A percentile compares a stretch with the other conserved stretches of the same genome.
phyloP scores from a whole-genome alignment of 1,284 basidiomycete genomes.

The Mycena sp. region DNA sequence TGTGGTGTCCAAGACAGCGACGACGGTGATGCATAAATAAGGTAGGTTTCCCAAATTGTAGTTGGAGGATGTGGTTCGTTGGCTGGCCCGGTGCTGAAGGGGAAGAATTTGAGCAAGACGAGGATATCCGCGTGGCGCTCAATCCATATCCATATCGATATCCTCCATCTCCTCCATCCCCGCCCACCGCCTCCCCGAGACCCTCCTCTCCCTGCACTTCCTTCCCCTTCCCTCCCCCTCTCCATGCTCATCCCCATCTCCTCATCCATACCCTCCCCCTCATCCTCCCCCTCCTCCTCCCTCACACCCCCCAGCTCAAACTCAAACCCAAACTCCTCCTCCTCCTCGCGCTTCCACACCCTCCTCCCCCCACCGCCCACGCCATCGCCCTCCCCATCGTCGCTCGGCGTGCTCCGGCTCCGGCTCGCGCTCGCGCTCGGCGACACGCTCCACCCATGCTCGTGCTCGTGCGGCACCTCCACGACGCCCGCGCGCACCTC shows the following conservation, averaged over 20 bases:
- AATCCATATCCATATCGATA: constrained; percentile 72
- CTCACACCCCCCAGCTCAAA: constrained; percentile 45
- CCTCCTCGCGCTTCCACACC: constrained; percentile 29
- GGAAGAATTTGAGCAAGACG: too few species aligned
- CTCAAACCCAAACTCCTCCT: constrained; percentile 44
- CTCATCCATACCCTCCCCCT: constrained; percentile 37
- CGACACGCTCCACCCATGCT: constrained; percentile 23
- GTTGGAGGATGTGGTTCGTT: too few species aligned
- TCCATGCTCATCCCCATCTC: constrained; percentile 27
- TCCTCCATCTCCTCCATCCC: constrained; percentile 56
- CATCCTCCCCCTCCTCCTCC: constrained; percentile 41
- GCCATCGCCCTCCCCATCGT: constrained; percentile 39
- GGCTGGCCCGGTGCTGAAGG: too few species aligned
- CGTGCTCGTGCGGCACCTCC: constrained; percentile 24
- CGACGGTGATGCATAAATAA: too few species aligned
- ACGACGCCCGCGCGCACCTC: constrained; percentile 35
- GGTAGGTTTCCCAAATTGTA: too few species aligned
- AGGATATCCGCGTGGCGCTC: constrained; percentile 20
- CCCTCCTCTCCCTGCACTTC: constrained; percentile 34
- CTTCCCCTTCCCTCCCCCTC: too few species aligned
- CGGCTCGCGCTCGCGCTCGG: constrained; percentile 22
- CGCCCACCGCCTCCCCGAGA: constrained; percentile 55
- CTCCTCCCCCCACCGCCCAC: constrained; percentile 42
- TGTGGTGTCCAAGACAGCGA: too few species aligned
- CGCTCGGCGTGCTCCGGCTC: constrained; percentile 34